Evolutionary conservation across 225 moss, liverwort and hornwort genomes (phyloP), one percentile per base, ranked within the genome.

Genomic region (Antitrichia curtipendula): DNA sequence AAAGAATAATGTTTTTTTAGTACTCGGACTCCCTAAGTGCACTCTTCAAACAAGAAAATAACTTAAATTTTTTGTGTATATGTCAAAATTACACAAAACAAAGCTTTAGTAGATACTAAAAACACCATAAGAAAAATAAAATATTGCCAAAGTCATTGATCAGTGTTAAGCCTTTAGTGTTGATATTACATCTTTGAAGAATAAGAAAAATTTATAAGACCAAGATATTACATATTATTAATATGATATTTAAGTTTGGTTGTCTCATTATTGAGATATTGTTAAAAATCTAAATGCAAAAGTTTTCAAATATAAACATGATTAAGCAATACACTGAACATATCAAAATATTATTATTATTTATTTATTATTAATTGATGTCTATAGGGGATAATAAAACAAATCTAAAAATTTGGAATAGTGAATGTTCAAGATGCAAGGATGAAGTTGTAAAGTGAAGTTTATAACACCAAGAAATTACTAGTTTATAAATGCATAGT

Each of bases 21-120:
- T 41, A 69, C 8, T 24, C 8, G 4, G 7, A n/a, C 12, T 13
- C 4, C 1, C 2, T 3, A 65, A 65, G 2, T 19, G 2, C 1
- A 0, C 1, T 22, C 5, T 1, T 23, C n/a, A 23, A 38, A 68
- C 3, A 40, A 25, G 14, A 5, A 70, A 70, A 25, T 3, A 69
- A 38, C 2, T 41, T 13, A 15, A 25, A 3, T 41, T 70, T 22
- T 69, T 25, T 7, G 1, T 41, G 1, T 41, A 7, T 27, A 5
- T 15, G 1, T 25, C 13, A 40, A 40, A 25, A 41, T 41, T 70
- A 14, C 1, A 15, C 9, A 70, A 41, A 41, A 25, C 1, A 41
- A 41, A 70, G 7, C 1, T 8, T 25, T 8, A 38, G 2, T 2
- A 38, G 4, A 36, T 3, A 41, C 25, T 25, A 25, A 41, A 40